Conservation (phyloP, 257 asterid genomes). For the Nemophila menziesii region DNA sequence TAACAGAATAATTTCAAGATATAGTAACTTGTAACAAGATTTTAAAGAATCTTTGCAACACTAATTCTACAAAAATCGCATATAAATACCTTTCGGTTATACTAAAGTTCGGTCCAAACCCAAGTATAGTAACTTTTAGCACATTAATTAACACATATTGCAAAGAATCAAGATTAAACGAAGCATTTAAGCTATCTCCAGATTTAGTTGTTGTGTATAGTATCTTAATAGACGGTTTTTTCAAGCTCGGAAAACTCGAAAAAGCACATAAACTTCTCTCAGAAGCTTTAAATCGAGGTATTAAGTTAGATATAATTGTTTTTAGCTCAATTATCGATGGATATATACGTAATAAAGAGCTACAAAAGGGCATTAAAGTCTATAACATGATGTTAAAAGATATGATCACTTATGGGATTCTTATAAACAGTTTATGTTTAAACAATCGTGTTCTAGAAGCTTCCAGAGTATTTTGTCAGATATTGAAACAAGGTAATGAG, state of each 20-base stretch:
- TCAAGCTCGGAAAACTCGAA: constrained; percentile 23
- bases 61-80: constrained; percentile 11
- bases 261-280: constrained; percentile 24
- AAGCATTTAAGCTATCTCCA: constrained; percentile 26
- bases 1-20: constrained; percentile 14
- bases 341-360: constrained; percentile 19
- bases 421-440: constrained; percentile 22
- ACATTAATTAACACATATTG: constrained; percentile 21
- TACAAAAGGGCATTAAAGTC: constrained; percentile 17
- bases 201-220: constrained; percentile 26
- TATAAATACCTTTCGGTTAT: constrained; percentile 17
- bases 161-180: constrained; percentile 21
- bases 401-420: constrained; percentile 28
- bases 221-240: constrained; percentile 30
- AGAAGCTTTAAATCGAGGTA: constrained; percentile 19
- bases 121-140: constrained; percentile 35
- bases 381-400: constrained; percentile 25
- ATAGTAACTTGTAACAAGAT: constrained; percentile 27
- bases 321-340: constrained; percentile 29
- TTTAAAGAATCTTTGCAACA: constrained; percentile 13
- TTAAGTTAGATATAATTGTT: constrained; percentile 27
- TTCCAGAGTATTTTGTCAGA: constrained; percentile 19
- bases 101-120: constrained; percentile 27
- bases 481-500: constrained; percentile 19
- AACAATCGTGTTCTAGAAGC: constrained; percentile 21